These are phyloP conservation scores for Tolypocladium nubicola DNA, from an alignment of 2,329 filamentous ascomycete species.

Conservation along the genomic window DNA sequence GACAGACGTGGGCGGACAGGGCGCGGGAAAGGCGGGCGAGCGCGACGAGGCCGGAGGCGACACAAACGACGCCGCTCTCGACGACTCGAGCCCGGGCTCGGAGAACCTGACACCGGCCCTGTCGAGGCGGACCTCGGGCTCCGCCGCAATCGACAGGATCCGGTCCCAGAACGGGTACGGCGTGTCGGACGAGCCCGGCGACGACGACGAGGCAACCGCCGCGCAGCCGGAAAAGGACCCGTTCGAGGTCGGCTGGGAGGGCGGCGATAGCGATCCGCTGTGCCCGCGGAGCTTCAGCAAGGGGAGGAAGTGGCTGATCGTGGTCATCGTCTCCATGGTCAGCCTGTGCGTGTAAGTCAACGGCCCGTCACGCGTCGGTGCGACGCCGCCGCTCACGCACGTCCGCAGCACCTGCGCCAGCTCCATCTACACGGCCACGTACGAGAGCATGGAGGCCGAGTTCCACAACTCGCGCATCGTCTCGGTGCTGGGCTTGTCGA, in stretches of 20 bases:
- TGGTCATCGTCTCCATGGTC: conserved; percentile 60
- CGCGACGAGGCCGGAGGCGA: background rate
- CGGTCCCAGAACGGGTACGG: conserved; percentile 36
- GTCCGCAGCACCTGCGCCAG: conserved; percentile 61
- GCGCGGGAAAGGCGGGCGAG: background rate
- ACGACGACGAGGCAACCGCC: conserved; percentile 4
- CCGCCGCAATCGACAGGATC: background rate
- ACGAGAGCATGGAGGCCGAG: conserved; percentile 63
- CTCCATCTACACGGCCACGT: conserved; percentile 83
- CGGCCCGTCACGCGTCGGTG: too few relatives aligned
- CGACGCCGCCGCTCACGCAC: background rate
- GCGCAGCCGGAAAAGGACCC: conserved; percentile 25
- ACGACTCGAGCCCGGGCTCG: background rate
- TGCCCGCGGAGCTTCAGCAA: conserved; percentile 61
- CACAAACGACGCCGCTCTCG: background rate
- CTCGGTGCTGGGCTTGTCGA: conserved; percentile 69
- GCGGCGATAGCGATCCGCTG: conserved; percentile 57
- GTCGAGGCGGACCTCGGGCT: background rate
- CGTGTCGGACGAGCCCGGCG: conserved; percentile 19
- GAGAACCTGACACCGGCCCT: background rate
- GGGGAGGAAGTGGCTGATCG: conserved; percentile 68
- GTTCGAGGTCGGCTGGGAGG: conserved; percentile 68
- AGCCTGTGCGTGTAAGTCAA: conserved; percentile 72
- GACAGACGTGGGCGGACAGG: background rate
- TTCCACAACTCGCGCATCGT: conserved; percentile 62